Evolutionary conservation across 768 basidiomycete genomes (phyloP), one percentile per base, ranked within the genome.

Genomic region (Tricholoma terreum): DNA sequence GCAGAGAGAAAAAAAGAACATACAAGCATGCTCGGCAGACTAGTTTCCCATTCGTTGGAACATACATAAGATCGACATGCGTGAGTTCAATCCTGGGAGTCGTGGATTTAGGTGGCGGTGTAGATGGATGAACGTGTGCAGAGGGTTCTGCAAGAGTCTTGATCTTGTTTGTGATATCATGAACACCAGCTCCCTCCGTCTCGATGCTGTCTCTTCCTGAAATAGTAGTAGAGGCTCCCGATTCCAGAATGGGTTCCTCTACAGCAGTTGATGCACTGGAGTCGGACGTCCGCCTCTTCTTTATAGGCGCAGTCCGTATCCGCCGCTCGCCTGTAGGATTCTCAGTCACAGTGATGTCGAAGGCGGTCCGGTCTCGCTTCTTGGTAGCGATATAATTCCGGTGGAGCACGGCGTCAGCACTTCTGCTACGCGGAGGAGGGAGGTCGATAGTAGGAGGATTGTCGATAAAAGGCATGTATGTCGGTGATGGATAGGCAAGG

Each of bases 11-110:
- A 30, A 22, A 10, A 49, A 22, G 10, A 31, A 72, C 75, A 66
- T 57, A 75, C 74, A 70, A 56, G 55, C 76, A 77, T 34, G 72
- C 73, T 15, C 75, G 69, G 57, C 76, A 77, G n/a, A 72, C 67
- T 4, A 75, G 63, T 30, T 59, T 58, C 14, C 66, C 71, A 27
- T 71, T 65, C 27, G 50, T 46, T 6, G 67, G 65, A 24, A 69
- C 51, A 54, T 74, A 77, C 73, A 77, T 75, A 40, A 77, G 61
- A 58, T 77, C 75, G 19, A 76, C 67, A 52, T 73, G 72, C 7
- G 65, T 54, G 42, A 73, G 65, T 4, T 67, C 65, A 4, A 67
- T 53, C 10, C 54, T 63, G 21, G 46, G 55, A 6, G 34, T 30
- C 1, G 62, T 15, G 1, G 22, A 2, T 11, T n/a, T n/a, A 8